phyloP scores from a whole-genome alignment of 345 rosid species.

The Erysimum cheiranthoides region DNA sequence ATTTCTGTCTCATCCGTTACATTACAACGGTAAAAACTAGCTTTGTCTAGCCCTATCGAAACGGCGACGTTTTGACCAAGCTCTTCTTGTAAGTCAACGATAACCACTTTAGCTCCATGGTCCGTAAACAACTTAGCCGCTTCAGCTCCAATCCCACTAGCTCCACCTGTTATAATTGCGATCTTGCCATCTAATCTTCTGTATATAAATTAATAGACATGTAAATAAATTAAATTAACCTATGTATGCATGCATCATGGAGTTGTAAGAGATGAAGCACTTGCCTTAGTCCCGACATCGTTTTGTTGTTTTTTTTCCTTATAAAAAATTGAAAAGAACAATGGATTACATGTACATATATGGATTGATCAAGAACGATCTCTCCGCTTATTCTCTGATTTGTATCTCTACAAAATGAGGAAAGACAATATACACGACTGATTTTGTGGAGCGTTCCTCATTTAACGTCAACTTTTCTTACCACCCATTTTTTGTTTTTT shows the following conservation, averaged over 20 bases:
- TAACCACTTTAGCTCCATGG: constrained; percentile 71
- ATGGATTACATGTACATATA: no score
- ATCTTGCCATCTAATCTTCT: not conserved
- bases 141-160: not conserved
- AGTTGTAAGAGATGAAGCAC: constrained; percentile 12
- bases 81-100: constrained; percentile 71
- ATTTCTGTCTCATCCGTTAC: constrained; percentile 69
- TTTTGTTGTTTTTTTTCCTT: not conserved
- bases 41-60: constrained; percentile 55
- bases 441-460: no score
- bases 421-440: no score
- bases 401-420: no score
- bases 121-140: constrained; percentile 63
- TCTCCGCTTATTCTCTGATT: no score
- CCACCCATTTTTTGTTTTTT: no score
- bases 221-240: not conserved
- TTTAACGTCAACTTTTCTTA: no score
- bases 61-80: constrained; percentile 56
- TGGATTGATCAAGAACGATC: no score
- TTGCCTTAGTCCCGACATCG: constrained; percentile 23
- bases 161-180: not conserved
- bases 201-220: not conserved
- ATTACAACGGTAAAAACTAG: constrained; percentile 61
- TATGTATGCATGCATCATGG: not conserved
- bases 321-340: not conserved